A percentile compares a stretch with the other conserved stretches of the same genome.
phyloP scores from a whole-genome alignment of 495 filamentous ascomycete species.

The Tuber magnatum region DNA sequence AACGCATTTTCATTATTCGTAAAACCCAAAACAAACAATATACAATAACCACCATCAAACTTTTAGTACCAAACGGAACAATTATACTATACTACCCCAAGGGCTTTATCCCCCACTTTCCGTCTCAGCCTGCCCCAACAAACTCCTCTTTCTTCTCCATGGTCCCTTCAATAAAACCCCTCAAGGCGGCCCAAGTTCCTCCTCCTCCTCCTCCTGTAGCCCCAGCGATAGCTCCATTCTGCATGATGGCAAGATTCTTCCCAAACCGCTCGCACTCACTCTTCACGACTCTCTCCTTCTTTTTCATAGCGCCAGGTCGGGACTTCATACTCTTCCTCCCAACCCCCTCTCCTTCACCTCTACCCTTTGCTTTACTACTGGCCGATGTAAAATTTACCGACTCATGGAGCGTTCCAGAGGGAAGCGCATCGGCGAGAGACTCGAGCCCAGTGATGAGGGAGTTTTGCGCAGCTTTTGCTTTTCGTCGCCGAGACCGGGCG shows the following conservation, averaged over 20 bases:
- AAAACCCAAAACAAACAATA: neutral
- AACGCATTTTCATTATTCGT: neutral
- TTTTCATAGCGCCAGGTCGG: conserved; percentile 71
- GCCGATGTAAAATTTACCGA: conserved; percentile 40
- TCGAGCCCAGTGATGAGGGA: conserved; percentile 72
- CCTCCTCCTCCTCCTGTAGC: conserved; percentile 1
- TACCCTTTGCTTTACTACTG: conserved; percentile 41
- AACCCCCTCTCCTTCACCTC: conserved; percentile 34
- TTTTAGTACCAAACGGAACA: neutral
- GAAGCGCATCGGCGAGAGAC: conserved; percentile 69
- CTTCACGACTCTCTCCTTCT: conserved; percentile 68
- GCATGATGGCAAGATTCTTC: conserved; percentile 65
- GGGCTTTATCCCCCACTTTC: neutral
- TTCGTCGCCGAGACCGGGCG: conserved; percentile 40
- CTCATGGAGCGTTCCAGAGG: conserved; percentile 44
- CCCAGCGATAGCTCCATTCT: conserved; percentile 43
- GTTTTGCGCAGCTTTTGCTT: conserved; percentile 62
- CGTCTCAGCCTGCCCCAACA: conserved; percentile 9
- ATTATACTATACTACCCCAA: neutral
- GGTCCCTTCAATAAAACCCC: conserved; percentile 42
- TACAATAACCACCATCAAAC: neutral
- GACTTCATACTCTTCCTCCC: conserved; percentile 63
- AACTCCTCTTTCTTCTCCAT: conserved; percentile 44
- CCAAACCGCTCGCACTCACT: conserved; percentile 75
- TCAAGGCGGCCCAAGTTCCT: conserved; percentile 40